Evolutionary conservation across 2,329 filamentous ascomycete genomes (phyloP), one percentile per base, ranked within the genome.

Genomic region (Aspergillus carbonarius): DNA sequence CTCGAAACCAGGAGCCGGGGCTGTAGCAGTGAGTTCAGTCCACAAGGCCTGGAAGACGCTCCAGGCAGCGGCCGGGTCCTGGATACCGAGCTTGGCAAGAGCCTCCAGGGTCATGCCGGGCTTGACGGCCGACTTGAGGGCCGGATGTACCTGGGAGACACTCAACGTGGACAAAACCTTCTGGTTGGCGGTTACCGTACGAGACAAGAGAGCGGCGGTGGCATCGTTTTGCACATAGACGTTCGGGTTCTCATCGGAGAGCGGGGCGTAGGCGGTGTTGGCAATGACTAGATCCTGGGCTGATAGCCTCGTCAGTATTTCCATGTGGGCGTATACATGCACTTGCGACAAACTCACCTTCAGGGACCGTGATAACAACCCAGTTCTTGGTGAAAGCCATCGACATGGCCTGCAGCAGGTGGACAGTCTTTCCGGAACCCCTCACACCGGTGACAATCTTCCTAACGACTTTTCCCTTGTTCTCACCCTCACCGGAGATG

Each of bases 311-410:
- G 55, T 72, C 55, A 70, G 63, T 63, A 39, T 35, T 52, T 35
- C 32, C 32, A n/a, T 17, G 30, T 18, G 27, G 10, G 37, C 7
- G 44, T 10, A 30, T 50, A 23, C 32, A 7, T 18, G 30, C 46
- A 35, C 46, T 39, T 9, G 37, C 5, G 20, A 39, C 50, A 30
- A 20, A 23, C 82, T 68, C 81, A 96, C 93, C 90, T 79, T 99
- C 92, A 37, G 95, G 93, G 53, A 98, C 83, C 70, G 91, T 89
- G 59, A 99, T 83, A 48, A 98, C 92, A 46, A 96, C 82, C 92
- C 93, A 98, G 27, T 89, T 84, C 73, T 92, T 91, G 69, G 93
- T 74, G 65, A 93, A 87, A 1, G 86, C 93, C 76, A 93, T 88
- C 17, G 89, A 81, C 83, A 96, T 86, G 39, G 89, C 90, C 78